Percentiles rank a stretch among this genome's conserved stretches.
These are phyloP conservation scores for Hyaloraphidium curvatum DNA, from an alignment of 192 early-diverging fungal species.

Conservation along the genomic window DNA sequence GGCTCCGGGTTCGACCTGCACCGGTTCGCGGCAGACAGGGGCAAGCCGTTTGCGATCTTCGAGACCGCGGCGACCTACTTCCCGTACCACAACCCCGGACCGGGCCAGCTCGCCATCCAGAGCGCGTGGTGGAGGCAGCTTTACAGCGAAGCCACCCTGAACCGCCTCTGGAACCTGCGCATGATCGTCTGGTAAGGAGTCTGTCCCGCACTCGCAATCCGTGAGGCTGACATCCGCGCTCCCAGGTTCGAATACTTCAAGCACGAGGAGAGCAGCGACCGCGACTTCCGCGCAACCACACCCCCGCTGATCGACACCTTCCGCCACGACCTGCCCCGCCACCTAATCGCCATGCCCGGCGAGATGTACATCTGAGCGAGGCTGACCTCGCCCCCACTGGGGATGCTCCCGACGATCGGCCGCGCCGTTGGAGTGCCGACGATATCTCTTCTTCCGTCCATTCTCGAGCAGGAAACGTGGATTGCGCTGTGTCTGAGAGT, in stretches of 20 bases:
- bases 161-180: not conserved
- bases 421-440: no score
- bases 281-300: not conserved
- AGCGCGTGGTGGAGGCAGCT: not conserved
- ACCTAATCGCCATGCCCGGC: no score
- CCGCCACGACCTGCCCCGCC: no score
- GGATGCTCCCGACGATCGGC: no score
- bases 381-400: no score
- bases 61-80: not conserved
- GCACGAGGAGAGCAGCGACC: not conserved
- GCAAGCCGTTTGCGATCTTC: not conserved
- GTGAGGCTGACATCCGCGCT: not conserved
- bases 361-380: no score
- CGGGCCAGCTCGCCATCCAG: not conserved
- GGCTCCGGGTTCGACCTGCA: not conserved
- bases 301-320: no score
- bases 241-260: constrained; percentile 2
- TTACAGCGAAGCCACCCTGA: not conserved
- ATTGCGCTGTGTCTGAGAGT: no score
- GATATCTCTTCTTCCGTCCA: no score
- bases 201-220: not conserved
- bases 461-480: no score
- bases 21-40: not conserved
- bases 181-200: not conserved
- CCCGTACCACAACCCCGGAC: not conserved